Base-by-base conservation (phyloP, 2,329 filamentous ascomycete genomes). In the Diaporthe citriasiana region DNA sequence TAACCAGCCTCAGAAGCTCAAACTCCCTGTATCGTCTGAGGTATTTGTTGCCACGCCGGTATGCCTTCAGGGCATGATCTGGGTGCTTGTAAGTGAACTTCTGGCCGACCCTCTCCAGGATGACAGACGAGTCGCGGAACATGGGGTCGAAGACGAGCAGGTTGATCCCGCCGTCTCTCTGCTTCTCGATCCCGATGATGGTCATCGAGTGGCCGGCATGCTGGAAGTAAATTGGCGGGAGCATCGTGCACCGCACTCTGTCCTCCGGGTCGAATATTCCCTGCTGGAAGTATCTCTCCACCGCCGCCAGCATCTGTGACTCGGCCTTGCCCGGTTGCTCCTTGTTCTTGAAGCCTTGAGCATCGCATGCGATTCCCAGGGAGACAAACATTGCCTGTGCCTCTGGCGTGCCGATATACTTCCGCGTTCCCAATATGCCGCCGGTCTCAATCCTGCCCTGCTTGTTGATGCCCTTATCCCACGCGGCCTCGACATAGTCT, bases 331-430 rank as follows among this genome's bases (percentile, higher is more conserved):
- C 79, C 77, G 84, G 74, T 15, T 70, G 53, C 82, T 85, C 78
- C 82, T 84, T 76, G 79, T 86, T 76, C 83, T 88, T 83, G 77
- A 93, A 89, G 17, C 88, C 91, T 77, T 88, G 89, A 1, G 92
- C 91, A 71, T 92, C 88, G 77, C 91, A 93, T 88, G 87, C 85
- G 75, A 97, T 93, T 5, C 89, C 86, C 10, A 95, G 85, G 76
- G 90, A 91, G 47, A 88, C 84, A 78, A 97, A 93, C 77, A 97
- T 88, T 10, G 95, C 94, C 82, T 96, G 90, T 8, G 94, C 95
- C 93, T 98, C 96, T 12, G 94, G 92, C 1, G 96, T 98, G 22
- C 96, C 96, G 78, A 98, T 98, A 80, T 97, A 98, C 82, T 98
- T 98, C 75, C 97, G 90, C 0, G 95, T 98, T n/a, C 92, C 92